Conservation (phyloP, 2,329 filamentous ascomycete species). For the Penicillium expansum region DNA sequence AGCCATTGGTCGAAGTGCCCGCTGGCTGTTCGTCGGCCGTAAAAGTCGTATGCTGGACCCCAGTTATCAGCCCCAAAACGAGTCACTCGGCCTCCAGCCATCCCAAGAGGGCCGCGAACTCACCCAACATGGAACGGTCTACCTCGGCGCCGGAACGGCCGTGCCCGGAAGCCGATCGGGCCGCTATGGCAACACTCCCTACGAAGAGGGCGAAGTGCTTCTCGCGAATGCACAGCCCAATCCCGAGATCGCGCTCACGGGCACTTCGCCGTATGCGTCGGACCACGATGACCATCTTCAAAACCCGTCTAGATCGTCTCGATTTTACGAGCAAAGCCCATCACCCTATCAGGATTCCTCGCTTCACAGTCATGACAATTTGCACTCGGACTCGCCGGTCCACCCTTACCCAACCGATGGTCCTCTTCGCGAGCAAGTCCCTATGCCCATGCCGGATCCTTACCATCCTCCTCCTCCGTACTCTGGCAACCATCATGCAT, state of each 20-base stretch:
- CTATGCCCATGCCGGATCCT: slow-evolving; percentile 33
- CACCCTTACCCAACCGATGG: slow-evolving; percentile 22
- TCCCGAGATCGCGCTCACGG: slow-evolving; percentile 26
- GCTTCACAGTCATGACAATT: slow-evolving; percentile 11
- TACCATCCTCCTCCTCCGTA: slow-evolving; percentile 30
- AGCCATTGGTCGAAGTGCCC: slow-evolving; percentile 70
- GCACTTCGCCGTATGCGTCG: slow-evolving; percentile 21
- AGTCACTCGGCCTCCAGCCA: slow-evolving; percentile 31
- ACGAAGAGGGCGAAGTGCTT: slow-evolving; percentile 41
- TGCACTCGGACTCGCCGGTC: slow-evolving; percentile 1
- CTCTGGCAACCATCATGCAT: slow-evolving; percentile 22
- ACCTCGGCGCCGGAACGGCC: slow-evolving; percentile 25
- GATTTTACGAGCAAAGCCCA: slow-evolving; percentile 13
- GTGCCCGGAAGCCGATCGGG: slow-evolving; percentile 22
- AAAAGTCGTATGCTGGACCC: slow-evolving; percentile 47
- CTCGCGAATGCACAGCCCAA: slow-evolving; percentile 41
- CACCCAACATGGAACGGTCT: slow-evolving; percentile 25
- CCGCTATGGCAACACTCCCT: slow-evolving; percentile 23
- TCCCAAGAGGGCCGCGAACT: slow-evolving; percentile 12
- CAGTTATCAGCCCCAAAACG: slow-evolving; percentile 36
- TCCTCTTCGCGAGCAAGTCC: slow-evolving; percentile 30
- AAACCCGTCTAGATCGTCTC: slow-evolving; percentile 10
- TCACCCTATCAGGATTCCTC: slow-evolving; percentile 18
- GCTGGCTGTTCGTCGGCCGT: slow-evolving; percentile 76
- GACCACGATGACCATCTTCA: slow-evolving; percentile 18